Conservation (phyloP, 2,329 filamentous ascomycete species). For the Cordyceps farinosa region DNA sequence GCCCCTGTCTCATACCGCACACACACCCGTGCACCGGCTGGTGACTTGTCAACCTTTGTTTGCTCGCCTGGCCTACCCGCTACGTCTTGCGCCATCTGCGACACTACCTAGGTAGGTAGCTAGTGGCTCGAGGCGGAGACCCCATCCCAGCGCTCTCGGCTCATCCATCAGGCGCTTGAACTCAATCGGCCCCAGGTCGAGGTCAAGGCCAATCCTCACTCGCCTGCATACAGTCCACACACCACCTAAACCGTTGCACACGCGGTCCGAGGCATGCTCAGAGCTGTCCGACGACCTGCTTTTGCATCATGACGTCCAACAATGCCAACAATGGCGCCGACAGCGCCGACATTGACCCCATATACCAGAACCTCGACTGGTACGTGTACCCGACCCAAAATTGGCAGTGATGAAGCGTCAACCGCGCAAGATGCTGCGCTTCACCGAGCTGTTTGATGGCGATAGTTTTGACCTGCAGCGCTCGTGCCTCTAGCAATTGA, state of each 20-base stretch:
- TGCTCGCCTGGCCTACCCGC: background rate
- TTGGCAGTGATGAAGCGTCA: background rate
- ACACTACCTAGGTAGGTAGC: background rate
- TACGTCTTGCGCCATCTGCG: background rate
- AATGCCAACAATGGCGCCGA: conserved; percentile 31
- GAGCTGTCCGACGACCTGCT: conserved; percentile 14
- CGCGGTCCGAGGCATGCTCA: conserved; percentile 2
- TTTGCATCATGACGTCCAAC: conserved; percentile 26
- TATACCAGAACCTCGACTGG: conserved; percentile 76
- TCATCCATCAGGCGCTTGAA: conserved; percentile 1
- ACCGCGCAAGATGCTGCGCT: background rate
- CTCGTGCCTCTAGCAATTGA: background rate
- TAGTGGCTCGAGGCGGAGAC: conserved; percentile 8
- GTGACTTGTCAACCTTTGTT: background rate
- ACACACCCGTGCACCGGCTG: background rate
- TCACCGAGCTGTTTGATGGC: background rate
- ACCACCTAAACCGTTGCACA: conserved; percentile 10
- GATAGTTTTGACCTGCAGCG: background rate
- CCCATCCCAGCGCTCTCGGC: conserved; percentile 1
- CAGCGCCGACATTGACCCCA: conserved; percentile 47
- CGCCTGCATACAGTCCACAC: background rate
- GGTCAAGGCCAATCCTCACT: background rate
- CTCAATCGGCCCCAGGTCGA: conserved; percentile 10
- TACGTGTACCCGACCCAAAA: conserved; percentile 40
- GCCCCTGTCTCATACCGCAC: background rate